Evolutionary conservation across 192 early-diverging fungal genomes (phyloP), one percentile per base, ranked within the genome.

Genomic region (Umbelopsis ramanniana): DNA sequence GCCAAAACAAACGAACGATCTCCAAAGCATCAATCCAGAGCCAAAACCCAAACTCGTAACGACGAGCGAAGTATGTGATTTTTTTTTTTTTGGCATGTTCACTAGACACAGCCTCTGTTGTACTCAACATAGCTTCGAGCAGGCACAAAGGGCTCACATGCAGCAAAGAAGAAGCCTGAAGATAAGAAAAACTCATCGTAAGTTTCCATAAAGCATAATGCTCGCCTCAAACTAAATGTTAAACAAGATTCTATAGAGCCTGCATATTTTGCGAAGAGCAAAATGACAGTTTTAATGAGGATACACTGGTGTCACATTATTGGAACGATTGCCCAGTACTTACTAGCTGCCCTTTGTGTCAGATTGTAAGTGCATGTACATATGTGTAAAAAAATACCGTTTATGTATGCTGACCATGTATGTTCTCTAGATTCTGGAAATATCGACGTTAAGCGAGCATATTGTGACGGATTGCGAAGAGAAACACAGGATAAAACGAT

Each of bases 191-290:
- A 38, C 8, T 63, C 57, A 14, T 63, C 57, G 57, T 63, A 63
- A 37, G 57, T 38, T 37, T 17, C 17, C 26, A 63, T 6, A 10
- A 2, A 37, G 15, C 26, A 17, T 63, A 12, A 63, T 2, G 21
- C 10, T 29, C 35, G 33, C 6, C 17, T 14, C 19, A 19, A 6
- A 4, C 29, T 12, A 10, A 29, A 35, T 17, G 4, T 19, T 29
- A 63, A 6, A 29, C 15, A 37, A 17, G 11, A 4, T 12, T 29
- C 17, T 57, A 4, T 10, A 63, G 57, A 14, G 35, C 83, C 19
- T 94, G 93, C 73, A 90, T 94, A 17, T 94, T 94, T 67, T 94
- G 93, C 74, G 89, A 88, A 46, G 88, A 90, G 71, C 75, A 82
- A 3, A 87, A 85, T 52, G 79, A 79, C 19, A 76, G 46, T 0